Conservation (phyloP, 1,139 yeast genomes). For the Blastobotrys illinoisensis region DNA sequence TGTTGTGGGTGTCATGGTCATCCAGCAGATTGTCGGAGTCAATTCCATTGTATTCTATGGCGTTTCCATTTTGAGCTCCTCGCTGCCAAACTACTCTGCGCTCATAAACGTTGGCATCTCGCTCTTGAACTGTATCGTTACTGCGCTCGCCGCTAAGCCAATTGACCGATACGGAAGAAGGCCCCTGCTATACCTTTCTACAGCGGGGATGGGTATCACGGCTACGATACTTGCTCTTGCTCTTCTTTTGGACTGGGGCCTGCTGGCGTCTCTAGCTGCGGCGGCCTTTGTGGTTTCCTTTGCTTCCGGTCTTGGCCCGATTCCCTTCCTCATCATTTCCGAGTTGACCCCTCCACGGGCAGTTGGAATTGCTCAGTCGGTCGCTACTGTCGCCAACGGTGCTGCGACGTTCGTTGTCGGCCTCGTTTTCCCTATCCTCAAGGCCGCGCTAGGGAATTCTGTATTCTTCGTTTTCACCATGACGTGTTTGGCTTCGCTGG, state of each 20-base stretch:
- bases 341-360: conserved; percentile 81
- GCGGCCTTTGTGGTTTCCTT: conserved; percentile 73
- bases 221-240: conserved; percentile 64
- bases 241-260: conserved; percentile 45
- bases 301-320: conserved; percentile 91
- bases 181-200: conserved; percentile 61
- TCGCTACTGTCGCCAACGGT: conserved; percentile 92
- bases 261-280: conserved; percentile 59
- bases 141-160: conserved; percentile 63
- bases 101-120: conserved; percentile 71
- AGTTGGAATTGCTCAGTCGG: conserved; percentile 82
- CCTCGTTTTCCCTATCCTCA: conserved; percentile 68
- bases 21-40: conserved; percentile 91
- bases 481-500: conserved; percentile 20
- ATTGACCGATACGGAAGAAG: conserved; percentile 75
- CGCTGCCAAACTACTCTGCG: conserved; percentile 67
- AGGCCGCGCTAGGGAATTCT: conserved; percentile 61
- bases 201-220: conserved; percentile 62
- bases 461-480: conserved; percentile 70
- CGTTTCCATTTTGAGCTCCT: conserved; percentile 64
- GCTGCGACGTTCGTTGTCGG: conserved; percentile 80
- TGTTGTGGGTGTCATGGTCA: conserved; percentile 69
- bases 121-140: conserved; percentile 62
- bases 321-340: conserved; percentile 84
- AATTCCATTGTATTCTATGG: conserved; percentile 91